Conservation (phyloP, 2,329 filamentous ascomycete genomes). For the Rosellinia necatrix region DNA sequence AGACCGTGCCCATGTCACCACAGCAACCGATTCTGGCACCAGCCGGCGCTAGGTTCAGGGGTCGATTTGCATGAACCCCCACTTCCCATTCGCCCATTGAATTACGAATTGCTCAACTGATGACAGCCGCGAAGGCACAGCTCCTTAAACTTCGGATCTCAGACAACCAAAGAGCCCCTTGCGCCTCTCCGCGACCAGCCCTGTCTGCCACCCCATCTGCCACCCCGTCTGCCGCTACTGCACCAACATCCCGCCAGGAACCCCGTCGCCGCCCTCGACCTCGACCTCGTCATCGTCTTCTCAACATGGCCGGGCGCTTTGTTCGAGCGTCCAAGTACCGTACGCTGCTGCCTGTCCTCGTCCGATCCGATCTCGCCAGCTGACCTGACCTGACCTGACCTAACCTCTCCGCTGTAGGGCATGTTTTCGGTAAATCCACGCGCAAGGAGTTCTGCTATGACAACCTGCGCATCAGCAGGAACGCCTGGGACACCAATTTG, state of each 20-base stretch:
- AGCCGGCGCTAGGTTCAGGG: slow-evolving; percentile 21
- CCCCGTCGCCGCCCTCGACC: slow-evolving; percentile 8
- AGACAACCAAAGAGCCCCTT: slow-evolving; percentile 11
- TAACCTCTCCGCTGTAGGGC: slow-evolving; percentile 64
- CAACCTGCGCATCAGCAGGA: slow-evolving; percentile 94
- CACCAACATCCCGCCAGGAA: slow-evolving; percentile 4
- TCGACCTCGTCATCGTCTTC: background rate
- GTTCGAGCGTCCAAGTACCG: slow-evolving; percentile 72
- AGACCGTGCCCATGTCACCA: too few relatives aligned
- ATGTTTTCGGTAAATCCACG: slow-evolving; percentile 95
- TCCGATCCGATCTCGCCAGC: slow-evolving; percentile 29
- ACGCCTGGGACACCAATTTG: slow-evolving; percentile 99
- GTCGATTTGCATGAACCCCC: slow-evolving; percentile 18
- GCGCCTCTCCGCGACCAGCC: slow-evolving; percentile 13
- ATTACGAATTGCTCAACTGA: slow-evolving; percentile 10
- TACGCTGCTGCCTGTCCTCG: slow-evolving; percentile 45
- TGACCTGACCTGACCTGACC: slow-evolving; percentile 36
- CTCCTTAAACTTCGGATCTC: slow-evolving; percentile 14
- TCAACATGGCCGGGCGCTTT: slow-evolving; percentile 65
- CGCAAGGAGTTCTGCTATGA: slow-evolving; percentile 99
- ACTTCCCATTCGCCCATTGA: slow-evolving; percentile 17
- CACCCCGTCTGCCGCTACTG: background rate
- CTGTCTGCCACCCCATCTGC: background rate
- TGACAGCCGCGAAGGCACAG: slow-evolving; percentile 11
- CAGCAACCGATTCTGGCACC: too few relatives aligned